A percentile compares a stretch with the other conserved stretches of the same genome.
These are phyloP conservation scores for Chrysochromulina parva DNA, from an alignment of 78 protist species.

Conservation along the genomic window DNA sequence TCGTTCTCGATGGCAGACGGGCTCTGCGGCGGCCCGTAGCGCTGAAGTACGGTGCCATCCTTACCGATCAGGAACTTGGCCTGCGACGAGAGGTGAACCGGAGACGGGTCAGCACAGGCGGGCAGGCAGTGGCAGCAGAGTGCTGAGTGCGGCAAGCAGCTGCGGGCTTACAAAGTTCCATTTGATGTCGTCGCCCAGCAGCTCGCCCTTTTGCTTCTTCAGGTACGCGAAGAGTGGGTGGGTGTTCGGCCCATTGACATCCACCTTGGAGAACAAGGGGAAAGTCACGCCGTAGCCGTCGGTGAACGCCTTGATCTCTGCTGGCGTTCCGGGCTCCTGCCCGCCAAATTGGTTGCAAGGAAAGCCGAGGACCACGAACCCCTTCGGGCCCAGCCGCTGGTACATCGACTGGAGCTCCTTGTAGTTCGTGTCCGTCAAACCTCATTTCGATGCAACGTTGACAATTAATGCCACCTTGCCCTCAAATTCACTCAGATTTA, in stretches of 20 bases:
- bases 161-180: conserved; percentile 63
- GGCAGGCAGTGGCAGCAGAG: too few relatives aligned
- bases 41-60: conserved; percentile 24
- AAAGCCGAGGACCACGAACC: conserved; percentile 27
- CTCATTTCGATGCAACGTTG: conserved; percentile 33
- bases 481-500: neutral
- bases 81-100: too few relatives aligned
- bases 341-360: conserved; percentile 70
- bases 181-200: conserved; percentile 54
- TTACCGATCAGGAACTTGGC: conserved; percentile 52
- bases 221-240: conserved; percentile 4
- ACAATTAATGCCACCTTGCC: neutral
- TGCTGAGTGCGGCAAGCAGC: too few relatives aligned
- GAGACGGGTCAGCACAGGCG: too few relatives aligned
- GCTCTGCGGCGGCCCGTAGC: too few relatives aligned
- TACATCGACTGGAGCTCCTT: neutral
- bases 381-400: neutral
- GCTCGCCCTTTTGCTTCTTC: conserved; percentile 39
- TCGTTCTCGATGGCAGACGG: too few relatives aligned
- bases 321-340: conserved; percentile 71
- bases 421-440: conserved; percentile 37
- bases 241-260: neutral
- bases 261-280: neutral
- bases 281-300: neutral
- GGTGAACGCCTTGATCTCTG: neutral